A percentile compares a stretch with the other conserved stretches of the same genome.
phyloP scores from a whole-genome alignment of 2,329 filamentous ascomycete species.

The Didymella arachidicola region DNA sequence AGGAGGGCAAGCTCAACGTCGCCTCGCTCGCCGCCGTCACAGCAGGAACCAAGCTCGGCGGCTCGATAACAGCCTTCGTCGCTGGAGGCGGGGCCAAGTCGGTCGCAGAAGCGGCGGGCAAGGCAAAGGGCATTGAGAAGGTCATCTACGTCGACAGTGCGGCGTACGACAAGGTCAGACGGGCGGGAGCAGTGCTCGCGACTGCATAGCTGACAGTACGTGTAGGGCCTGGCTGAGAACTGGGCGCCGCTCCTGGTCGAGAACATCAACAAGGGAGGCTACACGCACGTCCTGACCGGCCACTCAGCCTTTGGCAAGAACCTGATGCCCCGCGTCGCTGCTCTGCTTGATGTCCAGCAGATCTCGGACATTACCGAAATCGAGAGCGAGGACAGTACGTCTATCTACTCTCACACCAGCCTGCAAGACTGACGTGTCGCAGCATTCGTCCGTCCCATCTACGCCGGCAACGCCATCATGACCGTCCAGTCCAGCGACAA shows the following conservation, averaged over 20 bases:
- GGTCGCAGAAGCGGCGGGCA: slow-evolving; percentile 83
- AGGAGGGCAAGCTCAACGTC: slow-evolving; percentile 83
- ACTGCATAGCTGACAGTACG: slow-evolving; percentile 17
- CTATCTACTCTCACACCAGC: neutral
- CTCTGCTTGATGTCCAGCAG: slow-evolving; percentile 89
- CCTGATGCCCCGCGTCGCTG: slow-evolving; percentile 87
- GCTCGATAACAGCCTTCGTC: slow-evolving; percentile 83
- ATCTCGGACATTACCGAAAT: slow-evolving; percentile 90
- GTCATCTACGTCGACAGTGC: slow-evolving; percentile 86
- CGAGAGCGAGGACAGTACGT: slow-evolving; percentile 81
- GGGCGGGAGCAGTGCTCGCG: neutral
- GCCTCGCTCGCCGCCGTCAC: slow-evolving; percentile 85
- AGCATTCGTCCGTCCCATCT: slow-evolving; percentile 94
- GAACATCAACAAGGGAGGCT: slow-evolving; percentile 95
- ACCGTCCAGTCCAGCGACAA: slow-evolving; percentile 90
- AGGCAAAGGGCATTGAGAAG: slow-evolving; percentile 90
- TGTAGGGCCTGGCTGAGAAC: slow-evolving; percentile 83
- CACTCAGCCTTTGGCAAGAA: slow-evolving; percentile 98
- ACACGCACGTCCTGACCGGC: slow-evolving; percentile 87
- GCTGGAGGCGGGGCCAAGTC: slow-evolving; percentile 79
- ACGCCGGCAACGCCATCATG: slow-evolving; percentile 95
- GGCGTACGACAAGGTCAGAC: slow-evolving; percentile 84
- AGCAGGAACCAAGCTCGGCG: slow-evolving; percentile 86
- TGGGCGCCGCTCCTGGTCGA: slow-evolving; percentile 92
- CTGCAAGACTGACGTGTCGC: slow-evolving; percentile 14